Evolutionary conservation across 164 flowering plant species (phyloP), one percentile per base, ranked within the genome.

Genomic region (Cinnamomum chago): DNA sequence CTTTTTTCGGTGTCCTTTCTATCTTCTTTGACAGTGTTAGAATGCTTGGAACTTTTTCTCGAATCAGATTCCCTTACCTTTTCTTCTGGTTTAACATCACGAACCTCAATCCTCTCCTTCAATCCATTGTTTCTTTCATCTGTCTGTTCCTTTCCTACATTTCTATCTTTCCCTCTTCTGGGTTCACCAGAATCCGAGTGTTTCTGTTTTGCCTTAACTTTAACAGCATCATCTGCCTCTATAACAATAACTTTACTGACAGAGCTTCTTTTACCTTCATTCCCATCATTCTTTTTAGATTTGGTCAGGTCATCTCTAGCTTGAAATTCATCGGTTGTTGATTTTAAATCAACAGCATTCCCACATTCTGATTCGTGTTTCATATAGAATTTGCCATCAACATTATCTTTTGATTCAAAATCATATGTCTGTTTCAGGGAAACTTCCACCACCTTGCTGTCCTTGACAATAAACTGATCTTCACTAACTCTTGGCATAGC

Each of bases 31-130:
- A 40, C 47, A 58, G 13, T 82, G 75, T 79, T 80, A 65, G 50
- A 73, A 77, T 80, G 82, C 17, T 73, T 68, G 23, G 76, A 75
- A 62, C 81, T 80, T 76, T 79, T 88, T 72, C 83, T 85, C 10
- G 82, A 82, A 69, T 88, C 88, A 65, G 86, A 74, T 47, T 85
- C 90, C 75, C 80, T 88, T 3, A 75, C 75, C 65, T 76, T 89
- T 70, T 84, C 90, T 24, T 50, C 84, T 73, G 76, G 24, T 77
- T 77, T 84, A 65, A 62, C 67, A 50, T 77, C 83, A 58, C 70
- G 78, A 72, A 83, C 90, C 76, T 80, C 88, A 33, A 5, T 67
- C 80, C 60, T 90, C 50, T 87, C 95, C 79, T 83, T 88, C 17
- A 78, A 83, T 65, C 81, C 83, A 84, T 14, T 62, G 62, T 84